Percentiles rank a stretch among this genome's conserved stretches.
Evolutionary conservation across 495 filamentous ascomycete species (phyloP).

Genomic region (Lasiosphaeria hispida): DNA sequence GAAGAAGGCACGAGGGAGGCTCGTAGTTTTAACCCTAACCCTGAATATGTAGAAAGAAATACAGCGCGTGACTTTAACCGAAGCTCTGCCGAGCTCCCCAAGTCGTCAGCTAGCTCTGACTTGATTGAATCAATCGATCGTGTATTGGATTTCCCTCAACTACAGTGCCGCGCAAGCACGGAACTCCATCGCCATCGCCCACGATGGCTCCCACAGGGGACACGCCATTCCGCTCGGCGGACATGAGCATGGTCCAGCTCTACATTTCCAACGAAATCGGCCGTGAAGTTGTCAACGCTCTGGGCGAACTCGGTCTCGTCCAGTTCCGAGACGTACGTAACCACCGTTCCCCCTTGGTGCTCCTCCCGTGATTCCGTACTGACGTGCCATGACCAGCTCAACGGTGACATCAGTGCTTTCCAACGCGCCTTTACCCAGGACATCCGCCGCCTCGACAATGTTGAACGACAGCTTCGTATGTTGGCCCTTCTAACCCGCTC

Average conservation of each 20-base stretch:
- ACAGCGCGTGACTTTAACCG: neutral
- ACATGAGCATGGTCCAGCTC: constrained; percentile 99
- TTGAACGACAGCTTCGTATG: constrained; percentile 94
- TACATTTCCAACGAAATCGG: constrained; percentile 99
- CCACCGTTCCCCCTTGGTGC: constrained; percentile 11
- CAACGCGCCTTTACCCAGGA: constrained; percentile 97
- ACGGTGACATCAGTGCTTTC: constrained; percentile 87
- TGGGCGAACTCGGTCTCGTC: constrained; percentile 92
- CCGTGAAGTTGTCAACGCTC: constrained; percentile 91
- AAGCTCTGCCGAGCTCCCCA: constrained; percentile 9
- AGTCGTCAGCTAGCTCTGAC: constrained; percentile 12
- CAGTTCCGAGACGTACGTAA: constrained; percentile 90
- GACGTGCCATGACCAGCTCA: constrained; percentile 60
- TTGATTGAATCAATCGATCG: neutral
- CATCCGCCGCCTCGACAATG: constrained; percentile 94
- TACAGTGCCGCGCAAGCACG: constrained; percentile 5
- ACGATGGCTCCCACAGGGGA: constrained; percentile 63
- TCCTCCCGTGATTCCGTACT: neutral
- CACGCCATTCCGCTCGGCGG: constrained; percentile 98
- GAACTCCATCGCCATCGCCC: constrained; percentile 17
- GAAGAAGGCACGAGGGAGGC: no score
- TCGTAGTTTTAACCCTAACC: constrained; percentile 3
- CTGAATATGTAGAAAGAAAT: no score
- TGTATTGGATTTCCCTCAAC: constrained; percentile 12
- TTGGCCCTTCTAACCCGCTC: constrained; percentile 1